A percentile compares a stretch with the other conserved stretches of the same genome.
phyloP scores from a whole-genome alignment of 164 flowering plant species.

The Kalanchoe fedtschenkoi region DNA sequence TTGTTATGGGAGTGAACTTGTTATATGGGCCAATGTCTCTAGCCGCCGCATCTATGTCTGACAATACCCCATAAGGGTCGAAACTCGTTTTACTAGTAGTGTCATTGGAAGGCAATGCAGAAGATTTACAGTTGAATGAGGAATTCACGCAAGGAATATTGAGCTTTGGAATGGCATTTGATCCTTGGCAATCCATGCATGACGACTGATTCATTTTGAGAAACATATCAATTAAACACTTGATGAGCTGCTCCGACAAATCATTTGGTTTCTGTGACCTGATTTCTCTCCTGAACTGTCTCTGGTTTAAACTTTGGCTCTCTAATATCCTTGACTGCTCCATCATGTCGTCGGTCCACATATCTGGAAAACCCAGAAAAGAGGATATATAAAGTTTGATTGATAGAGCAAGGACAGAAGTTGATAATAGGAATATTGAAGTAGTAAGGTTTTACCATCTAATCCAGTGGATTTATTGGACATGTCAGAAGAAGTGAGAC shows the following conservation, averaged over 20 bases:
- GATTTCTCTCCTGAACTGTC: slow-evolving; percentile 12
- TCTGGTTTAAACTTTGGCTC: slow-evolving; percentile 12
- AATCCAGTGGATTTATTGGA: neutral
- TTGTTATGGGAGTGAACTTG: slow-evolving; percentile 49
- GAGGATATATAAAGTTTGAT: too few relatives aligned
- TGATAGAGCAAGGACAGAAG: too few relatives aligned
- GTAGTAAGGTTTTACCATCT: neutral
- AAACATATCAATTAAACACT: slow-evolving; percentile 61
- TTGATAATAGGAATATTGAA: neutral
- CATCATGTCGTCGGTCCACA: slow-evolving; percentile 18
- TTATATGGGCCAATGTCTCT: slow-evolving; percentile 60
- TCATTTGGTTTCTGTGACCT: slow-evolving; percentile 38
- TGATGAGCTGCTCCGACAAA: slow-evolving; percentile 64
- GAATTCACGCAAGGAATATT: slow-evolving; percentile 55
- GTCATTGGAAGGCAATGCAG: slow-evolving; percentile 19
- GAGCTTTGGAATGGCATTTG: slow-evolving; percentile 34
- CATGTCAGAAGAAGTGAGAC: neutral
- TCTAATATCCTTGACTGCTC: slow-evolving; percentile 19
- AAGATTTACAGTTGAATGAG: slow-evolving; percentile 36
- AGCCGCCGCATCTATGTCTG: slow-evolving; percentile 26
- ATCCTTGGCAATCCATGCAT: slow-evolving; percentile 22
- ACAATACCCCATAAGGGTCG: slow-evolving; percentile 49
- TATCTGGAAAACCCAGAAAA: neutral
- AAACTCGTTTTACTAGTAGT: slow-evolving; percentile 18
- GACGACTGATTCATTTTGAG: slow-evolving; percentile 39